Evolutionary conservation across 2,329 filamentous ascomycete genomes (phyloP), one percentile per base, ranked within the genome.

Genomic region (Colletotrichum caudatum): DNA sequence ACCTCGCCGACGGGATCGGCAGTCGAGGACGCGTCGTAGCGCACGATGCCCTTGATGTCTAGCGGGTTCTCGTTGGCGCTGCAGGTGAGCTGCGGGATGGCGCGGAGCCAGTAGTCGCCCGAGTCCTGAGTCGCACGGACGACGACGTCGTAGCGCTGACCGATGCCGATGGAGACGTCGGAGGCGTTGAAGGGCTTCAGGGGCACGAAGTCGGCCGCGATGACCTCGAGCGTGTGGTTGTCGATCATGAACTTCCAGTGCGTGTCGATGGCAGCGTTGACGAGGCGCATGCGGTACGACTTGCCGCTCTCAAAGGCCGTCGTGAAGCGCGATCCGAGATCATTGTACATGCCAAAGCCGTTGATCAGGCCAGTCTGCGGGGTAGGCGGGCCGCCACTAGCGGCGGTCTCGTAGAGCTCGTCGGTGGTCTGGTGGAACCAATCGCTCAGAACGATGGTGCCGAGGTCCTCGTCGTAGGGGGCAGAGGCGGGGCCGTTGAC

Each of bases 381-480:
- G 0, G 68, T 70, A 0, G 82, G 82, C 1, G 83, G 81, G 5
- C 78, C 80, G 53, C 7, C 60, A n/a, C 69, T 74, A 69, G 78
- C 72, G 39, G 78, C 78, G 11, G 44, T 3, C 2, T 59, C 37
- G 58, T 79, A 81, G 2, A 85, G 76, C 64, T 81, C 74, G 64
- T 84, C 83, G 3, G 81, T 80, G 0, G 82, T 84, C 29, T 39
- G 39, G 73, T 88, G 86, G 74, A 84, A 84, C 87, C 89, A 91
- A 74, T 92, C 90, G 18, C 83, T 86, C 12, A 92, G 77, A 23
- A 90, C 82, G 2, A 92, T 75, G 9, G 84, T 80, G 3, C 91
- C 91, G 0, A 92, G 81, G 75, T 93, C 91, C 58, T 87, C 83
- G 72, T 93, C 90, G 75, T 91, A 91, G 74, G 88, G 83, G 16